Base-by-base conservation (phyloP, 2,329 filamentous ascomycete genomes). In the Calonectria hongkongensis region DNA sequence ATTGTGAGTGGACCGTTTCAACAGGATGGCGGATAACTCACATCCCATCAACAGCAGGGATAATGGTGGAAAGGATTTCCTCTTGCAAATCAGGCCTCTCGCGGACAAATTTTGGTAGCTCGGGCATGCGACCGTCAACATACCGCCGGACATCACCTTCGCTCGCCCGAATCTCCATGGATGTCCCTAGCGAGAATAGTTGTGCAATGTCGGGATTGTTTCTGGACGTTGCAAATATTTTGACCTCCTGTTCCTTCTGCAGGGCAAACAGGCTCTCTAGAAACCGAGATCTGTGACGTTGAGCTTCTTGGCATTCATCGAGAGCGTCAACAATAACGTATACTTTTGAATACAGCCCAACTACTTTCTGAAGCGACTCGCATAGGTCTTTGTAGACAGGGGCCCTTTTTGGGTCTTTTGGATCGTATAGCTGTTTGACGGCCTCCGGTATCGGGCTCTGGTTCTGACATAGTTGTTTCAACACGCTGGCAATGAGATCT, bases 1-100 rank as follows among this genome's bases (percentile, higher is more conserved):
- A 43, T 43, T 51, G 28, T 25, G 18, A 54, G 30, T 16, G 36
- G 2, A 33, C 21, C 5, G 12, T 39, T 25, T 27, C 0, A 9
- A 5, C 25, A 27, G 15, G 21, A 30, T 9, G 25, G 7, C 1
- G 27, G 13, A 4, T 18, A 4, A 50, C 66, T 56, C 39, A 74
- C 72, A 75, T 74, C n/a, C 72, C 73, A 8, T 70, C 45, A 1
- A 65, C 72, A 1, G 69, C 47, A 16, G 62, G 36, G 8, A 68
- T 39, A 28, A 74, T 68, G 3, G 25, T 47, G 6, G 15, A 21
- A 8, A 45, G 62, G 16, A 75, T 50, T 28, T 75, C 66, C 6
- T 70, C 66, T 25, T 74, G 69, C 0, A 74, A 50, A 56, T 64
- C 70, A 43, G 56, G 25, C 41, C 45, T 45, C 16, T 66, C 30